Evolutionary conservation across 495 filamentous ascomycete species (phyloP), one percentile per base, ranked within the genome.

Genomic region (Lasiosphaeria miniovina): DNA sequence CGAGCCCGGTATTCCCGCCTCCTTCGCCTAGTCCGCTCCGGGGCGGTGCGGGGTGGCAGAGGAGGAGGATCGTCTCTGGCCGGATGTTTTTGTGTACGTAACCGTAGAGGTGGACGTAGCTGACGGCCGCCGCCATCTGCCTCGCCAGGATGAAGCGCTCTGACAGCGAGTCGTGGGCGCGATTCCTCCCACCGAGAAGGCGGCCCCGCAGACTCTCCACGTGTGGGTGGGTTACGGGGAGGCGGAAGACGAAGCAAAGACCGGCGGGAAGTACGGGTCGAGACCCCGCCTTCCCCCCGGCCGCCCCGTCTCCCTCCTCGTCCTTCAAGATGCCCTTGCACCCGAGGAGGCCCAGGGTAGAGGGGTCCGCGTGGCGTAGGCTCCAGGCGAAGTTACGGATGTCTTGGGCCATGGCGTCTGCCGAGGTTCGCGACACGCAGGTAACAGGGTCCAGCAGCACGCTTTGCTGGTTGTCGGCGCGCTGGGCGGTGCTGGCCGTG

Each of bases 11-110:
- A 9, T 8, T 58, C 46, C 6, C 36, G 6, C 43, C n/a, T n/a
- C n/a, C n/a, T n/a, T n/a, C n/a, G n/a, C n/a, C n/a, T n/a, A n/a
- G n/a, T n/a, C n/a, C n/a, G n/a, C n/a, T n/a, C n/a, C n/a, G n/a
- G n/a, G n/a, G n/a, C n/a, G n/a, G n/a, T n/a, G n/a, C n/a, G 5
- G n/a, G 34, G 34, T 38, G 9, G 12, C 4, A 36, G 49, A 84
- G 80, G 14, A 73, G 41, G 10, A 86, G 46, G 31, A 84, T 64
- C 8, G 70, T 81, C 57, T 86, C 82, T 1, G 83, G 83, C 0
- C 80, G 71, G 43, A 86, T 73, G 59, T 77, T 83, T 66, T 84
- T 85, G 68, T 86, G 83, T 8, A 86, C 82, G 48, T 84, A 79
- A 35, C 72, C 71, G 40, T 68, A 71, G 2, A 73, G 71, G 61